Conservation (phyloP, 2,329 filamentous ascomycete genomes). For the Periglandula ipomoeae region DNA sequence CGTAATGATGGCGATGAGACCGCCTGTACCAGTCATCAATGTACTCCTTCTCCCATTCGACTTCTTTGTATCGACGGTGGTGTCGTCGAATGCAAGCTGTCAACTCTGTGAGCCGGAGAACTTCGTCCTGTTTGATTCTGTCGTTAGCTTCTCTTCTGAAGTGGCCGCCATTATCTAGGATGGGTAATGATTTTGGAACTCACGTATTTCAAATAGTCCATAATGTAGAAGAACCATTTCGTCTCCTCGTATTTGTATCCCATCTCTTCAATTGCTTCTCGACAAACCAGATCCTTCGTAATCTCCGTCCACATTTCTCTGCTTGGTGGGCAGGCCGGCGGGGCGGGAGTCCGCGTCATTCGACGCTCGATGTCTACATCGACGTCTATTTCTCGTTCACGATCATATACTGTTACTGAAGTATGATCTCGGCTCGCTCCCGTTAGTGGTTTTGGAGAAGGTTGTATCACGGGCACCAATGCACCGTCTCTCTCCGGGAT, state of each 20-base stretch:
- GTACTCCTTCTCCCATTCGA: constrained; percentile 50
- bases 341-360: constrained; percentile 27
- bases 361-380: constrained; percentile 45
- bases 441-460: constrained; percentile 15
- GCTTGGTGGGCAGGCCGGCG: constrained; percentile 32
- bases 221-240: constrained; percentile 81
- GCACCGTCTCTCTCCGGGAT: constrained; percentile 54
- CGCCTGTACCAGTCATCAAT: constrained; percentile 40
- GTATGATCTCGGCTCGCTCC: constrained; percentile 27
- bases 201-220: constrained; percentile 82
- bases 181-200: constrained; percentile 41
- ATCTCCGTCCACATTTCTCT: constrained; percentile 92
- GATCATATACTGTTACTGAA: constrained; percentile 37
- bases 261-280: constrained; percentile 75
- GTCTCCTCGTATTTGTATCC: constrained; percentile 91
- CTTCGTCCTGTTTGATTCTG: constrained; percentile 79
- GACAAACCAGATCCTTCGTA: constrained; percentile 80
- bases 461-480: constrained; percentile 15
- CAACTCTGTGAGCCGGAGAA: constrained; percentile 71
- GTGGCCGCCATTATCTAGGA: too few relatives aligned
- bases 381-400: constrained; percentile 41
- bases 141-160: too few relatives aligned
- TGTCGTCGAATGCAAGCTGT: constrained; percentile 71
- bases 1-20: constrained; percentile 26
- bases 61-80: constrained; percentile 43